Evolutionary conservation across 2,329 filamentous ascomycete genomes (phyloP).

Genomic region (Aspergillus oerlinghausenensis): DNA sequence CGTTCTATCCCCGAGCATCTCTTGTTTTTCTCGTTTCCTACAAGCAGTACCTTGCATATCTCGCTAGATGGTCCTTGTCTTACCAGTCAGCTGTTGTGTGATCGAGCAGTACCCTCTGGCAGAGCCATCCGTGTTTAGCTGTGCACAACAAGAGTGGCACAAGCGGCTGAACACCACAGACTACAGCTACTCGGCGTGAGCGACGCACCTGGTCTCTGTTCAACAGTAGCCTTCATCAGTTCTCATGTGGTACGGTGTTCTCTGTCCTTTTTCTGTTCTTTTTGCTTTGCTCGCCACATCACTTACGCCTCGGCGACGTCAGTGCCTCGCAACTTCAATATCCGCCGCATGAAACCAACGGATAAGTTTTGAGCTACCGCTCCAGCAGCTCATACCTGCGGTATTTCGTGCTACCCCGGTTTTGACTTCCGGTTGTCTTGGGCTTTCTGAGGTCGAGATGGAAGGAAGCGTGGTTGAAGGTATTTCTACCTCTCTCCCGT

Average conservation of each 20-base stretch:
- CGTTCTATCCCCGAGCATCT: not conserved
- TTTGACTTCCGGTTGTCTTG: not conserved
- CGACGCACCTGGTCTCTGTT: not conserved
- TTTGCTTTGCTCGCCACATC: not conserved
- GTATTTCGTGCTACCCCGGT: not conserved
- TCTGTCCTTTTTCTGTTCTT: not conserved
- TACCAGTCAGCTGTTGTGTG: not conserved
- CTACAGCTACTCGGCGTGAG: not conserved
- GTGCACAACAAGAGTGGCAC: not conserved
- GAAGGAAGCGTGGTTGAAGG: slow-evolving; percentile 31
- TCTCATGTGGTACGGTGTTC: not conserved
- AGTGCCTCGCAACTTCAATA: not conserved
- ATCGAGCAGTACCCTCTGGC: not conserved
- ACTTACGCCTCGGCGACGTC: not conserved
- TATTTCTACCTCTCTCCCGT: slow-evolving; percentile 35
- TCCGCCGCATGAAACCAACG: not conserved
- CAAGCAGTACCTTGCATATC: not conserved
- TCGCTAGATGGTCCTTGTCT: not conserved
- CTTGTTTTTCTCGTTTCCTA: not conserved
- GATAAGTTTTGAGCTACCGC: not conserved
- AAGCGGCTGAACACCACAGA: not conserved
- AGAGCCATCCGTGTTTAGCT: not conserved
- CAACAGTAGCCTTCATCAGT: not conserved
- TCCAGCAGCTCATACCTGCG: not conserved
- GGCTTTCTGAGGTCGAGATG: slow-evolving; percentile 11